Percentiles rank a stretch among this genome's conserved stretches.
Evolutionary conservation across 495 filamentous ascomycete genomes (phyloP).

Genomic region (Trichoderma asperelloides): DNA sequence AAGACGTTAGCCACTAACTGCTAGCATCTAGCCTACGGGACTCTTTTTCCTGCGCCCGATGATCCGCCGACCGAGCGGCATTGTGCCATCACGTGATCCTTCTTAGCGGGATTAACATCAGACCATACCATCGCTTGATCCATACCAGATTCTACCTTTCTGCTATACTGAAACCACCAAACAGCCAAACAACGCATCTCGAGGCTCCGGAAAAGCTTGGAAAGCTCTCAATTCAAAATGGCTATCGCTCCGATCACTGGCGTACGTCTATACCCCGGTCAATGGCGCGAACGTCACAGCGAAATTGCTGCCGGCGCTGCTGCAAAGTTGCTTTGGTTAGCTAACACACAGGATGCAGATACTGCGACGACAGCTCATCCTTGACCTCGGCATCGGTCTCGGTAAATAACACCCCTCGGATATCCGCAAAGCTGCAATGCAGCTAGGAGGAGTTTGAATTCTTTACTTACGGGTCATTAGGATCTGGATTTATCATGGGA

Average conservation of each 20-base stretch:
- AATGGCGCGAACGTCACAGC: neutral
- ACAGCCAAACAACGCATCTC: constrained; percentile 18
- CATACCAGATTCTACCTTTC: constrained; percentile 7
- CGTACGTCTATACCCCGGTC: constrained; percentile 19
- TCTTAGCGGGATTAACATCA: constrained; percentile 10
- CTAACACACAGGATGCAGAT: constrained; percentile 24
- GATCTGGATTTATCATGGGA: constrained; percentile 34
- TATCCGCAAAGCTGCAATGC: neutral
- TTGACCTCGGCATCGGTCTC: constrained; percentile 34
- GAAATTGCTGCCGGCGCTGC: neutral
- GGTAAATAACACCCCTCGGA: constrained; percentile 21
- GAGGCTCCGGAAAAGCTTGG: neutral
- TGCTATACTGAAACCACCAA: constrained; percentile 16
- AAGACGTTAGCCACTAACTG: neutral
- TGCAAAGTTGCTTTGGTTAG: neutral
- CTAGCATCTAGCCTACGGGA: neutral
- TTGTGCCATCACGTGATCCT: neutral
- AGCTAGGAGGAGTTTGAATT: neutral
- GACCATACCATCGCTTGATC: neutral
- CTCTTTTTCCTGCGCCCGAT: neutral
- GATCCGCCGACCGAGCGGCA: neutral
- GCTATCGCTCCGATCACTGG: constrained; percentile 34
- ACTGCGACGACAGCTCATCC: constrained; percentile 40
- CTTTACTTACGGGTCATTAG: constrained; percentile 18
- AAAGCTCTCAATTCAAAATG: constrained; percentile 25